Evolutionary conservation across 768 basidiomycete species (phyloP), one percentile per base, ranked within the genome.

Genomic region (Suillus subluteus): DNA sequence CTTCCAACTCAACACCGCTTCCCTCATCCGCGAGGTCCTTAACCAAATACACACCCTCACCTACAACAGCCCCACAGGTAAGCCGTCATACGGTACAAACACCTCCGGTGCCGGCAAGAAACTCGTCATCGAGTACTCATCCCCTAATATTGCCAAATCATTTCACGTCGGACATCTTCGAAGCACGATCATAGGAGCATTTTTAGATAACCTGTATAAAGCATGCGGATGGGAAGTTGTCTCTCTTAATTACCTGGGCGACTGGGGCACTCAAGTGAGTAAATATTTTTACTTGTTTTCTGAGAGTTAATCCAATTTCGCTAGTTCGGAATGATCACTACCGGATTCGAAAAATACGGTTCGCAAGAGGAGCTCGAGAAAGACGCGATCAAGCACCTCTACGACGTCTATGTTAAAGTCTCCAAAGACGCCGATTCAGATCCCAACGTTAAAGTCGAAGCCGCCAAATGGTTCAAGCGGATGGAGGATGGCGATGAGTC

Each of bases 131-230:
- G 97, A 99, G 78, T 99, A 94, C 79, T 97, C 95, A 1, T 94
- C 93, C 40, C 38, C 96, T 21, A 99, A 99, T 75, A 98, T 99
- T 71, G 97, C 97, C 23, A 99, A 99, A 76, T 91, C 91, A 6
- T 99, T 99, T 87, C 97, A 99, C 72, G 96, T 98, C 62, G 98
- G 97, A 16, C 97, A 99, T 79, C 80, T 99, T 67, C 87, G 97
- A 46, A 96, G 94, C 63, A 99, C 97, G n/a, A 99, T 99, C 77
- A 97, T 99, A 74, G 97, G 97, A 21, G 91, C 94, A 0, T 98
- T 98, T 82, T 79, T 98, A 66, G 83, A 87, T 12, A 98, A 98
- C 79, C 72, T 98, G 52, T 97, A 99, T 83, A 91, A 89, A 74
- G 86, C 94, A 8, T 94, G 91, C 72, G 96, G 97, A 18, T 99